phyloP scores from a whole-genome alignment of 2,329 filamentous ascomycete genomes.

The Cordyceps farinosa region DNA sequence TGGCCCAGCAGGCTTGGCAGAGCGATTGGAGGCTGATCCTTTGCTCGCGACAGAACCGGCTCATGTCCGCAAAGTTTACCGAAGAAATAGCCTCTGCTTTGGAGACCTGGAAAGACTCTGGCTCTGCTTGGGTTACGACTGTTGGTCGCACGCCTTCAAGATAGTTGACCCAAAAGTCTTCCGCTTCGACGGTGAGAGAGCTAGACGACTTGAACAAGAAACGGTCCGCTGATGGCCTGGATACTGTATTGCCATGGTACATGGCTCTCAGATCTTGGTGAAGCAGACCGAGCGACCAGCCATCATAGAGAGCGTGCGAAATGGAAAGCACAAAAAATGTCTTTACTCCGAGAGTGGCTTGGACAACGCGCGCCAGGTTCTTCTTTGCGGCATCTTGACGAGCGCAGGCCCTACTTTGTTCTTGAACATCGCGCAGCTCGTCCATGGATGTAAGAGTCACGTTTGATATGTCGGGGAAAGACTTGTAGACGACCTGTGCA shows the following conservation, averaged over 20 bases:
- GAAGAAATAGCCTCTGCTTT: slow-evolving; percentile 20
- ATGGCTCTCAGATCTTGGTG: slow-evolving; percentile 66
- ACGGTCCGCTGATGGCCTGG: slow-evolving; percentile 46
- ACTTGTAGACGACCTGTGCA: slow-evolving; percentile 45
- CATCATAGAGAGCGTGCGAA: slow-evolving; percentile 85
- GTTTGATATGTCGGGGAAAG: slow-evolving; percentile 21
- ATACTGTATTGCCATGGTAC: slow-evolving; percentile 47
- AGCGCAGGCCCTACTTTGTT: background rate
- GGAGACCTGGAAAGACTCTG: background rate
- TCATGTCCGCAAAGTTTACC: slow-evolving; percentile 26
- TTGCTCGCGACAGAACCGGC: slow-evolving; percentile 59
- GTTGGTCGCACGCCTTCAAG: slow-evolving; percentile 50
- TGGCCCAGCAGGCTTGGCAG: slow-evolving; percentile 72
- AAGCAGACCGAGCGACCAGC: slow-evolving; percentile 73
- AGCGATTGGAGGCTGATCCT: slow-evolving; percentile 73
- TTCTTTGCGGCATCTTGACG: slow-evolving; percentile 37
- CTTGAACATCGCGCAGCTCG: slow-evolving; percentile 32
- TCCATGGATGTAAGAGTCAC: slow-evolving; percentile 27
- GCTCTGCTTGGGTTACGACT: slow-evolving; percentile 23
- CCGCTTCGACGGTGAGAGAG: slow-evolving; percentile 22
- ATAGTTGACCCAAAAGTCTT: slow-evolving; percentile 67
- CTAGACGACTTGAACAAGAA: slow-evolving; percentile 41
- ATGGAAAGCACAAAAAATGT: slow-evolving; percentile 63
- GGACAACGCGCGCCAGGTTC: slow-evolving; percentile 47
- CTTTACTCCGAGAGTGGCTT: slow-evolving; percentile 33